Evolutionary conservation across 1,139 yeast genomes (phyloP).

Genomic region (Debaryomyces psychrophilus): DNA sequence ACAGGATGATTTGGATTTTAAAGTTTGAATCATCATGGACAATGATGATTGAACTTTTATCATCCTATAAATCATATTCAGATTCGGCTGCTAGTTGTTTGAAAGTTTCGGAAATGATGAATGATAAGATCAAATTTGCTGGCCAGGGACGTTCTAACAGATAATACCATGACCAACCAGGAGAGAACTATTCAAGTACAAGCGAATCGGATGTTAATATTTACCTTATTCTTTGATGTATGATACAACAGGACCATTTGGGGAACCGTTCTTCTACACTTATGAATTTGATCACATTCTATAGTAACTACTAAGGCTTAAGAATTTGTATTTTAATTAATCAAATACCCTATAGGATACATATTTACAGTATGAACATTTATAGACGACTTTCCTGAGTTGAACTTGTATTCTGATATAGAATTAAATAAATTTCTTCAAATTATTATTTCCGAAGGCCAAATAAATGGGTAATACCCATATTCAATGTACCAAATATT

Average conservation of each 20-base stretch:
- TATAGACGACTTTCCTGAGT: background rate
- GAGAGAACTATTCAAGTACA: background rate
- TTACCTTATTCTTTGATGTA: background rate
- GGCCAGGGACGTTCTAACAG: background rate
- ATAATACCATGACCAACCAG: background rate
- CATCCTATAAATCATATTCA: conserved; percentile 15
- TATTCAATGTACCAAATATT: conserved; percentile 9
- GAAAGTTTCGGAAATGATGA: conserved; percentile 18
- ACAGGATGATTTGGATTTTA: conserved; percentile 11
- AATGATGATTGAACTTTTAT: conserved; percentile 14
- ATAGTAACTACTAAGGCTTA: background rate
- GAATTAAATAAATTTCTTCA: background rate
- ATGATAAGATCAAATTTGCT: conserved; percentile 9
- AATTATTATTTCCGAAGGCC: background rate
- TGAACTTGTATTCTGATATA: background rate
- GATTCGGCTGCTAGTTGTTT: conserved; percentile 18
- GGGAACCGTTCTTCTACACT: background rate
- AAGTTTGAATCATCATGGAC: conserved; percentile 14
- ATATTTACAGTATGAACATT: background rate
- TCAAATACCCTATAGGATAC: background rate
- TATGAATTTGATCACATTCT: background rate
- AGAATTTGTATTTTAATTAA: too few relatives aligned
- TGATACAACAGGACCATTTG: background rate
- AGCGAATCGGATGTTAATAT: background rate
- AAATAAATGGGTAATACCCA: background rate